phyloP scores from a whole-genome alignment of 257 asterid genomes.

The Mentha longifolia region DNA sequence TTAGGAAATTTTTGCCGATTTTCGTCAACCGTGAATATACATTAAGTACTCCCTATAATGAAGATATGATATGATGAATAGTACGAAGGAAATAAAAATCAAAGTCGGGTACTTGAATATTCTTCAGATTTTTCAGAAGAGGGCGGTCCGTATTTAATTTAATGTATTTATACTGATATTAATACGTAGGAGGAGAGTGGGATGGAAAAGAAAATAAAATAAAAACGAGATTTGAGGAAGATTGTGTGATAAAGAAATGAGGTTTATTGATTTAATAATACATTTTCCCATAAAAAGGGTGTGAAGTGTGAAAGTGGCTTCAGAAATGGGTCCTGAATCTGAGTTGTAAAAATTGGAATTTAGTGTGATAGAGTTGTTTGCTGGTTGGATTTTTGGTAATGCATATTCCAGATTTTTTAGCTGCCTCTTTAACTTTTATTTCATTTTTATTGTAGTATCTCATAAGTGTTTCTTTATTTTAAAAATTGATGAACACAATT shows the following conservation, averaged over 20 bases:
- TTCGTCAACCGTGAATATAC: no score
- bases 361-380: constrained; percentile 31
- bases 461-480: no score
- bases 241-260: neutral
- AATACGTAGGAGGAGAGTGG: no score
- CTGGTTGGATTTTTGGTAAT: constrained; percentile 31
- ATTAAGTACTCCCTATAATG: no score
- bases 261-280: neutral
- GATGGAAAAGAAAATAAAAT: no score
- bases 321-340: constrained; percentile 36
- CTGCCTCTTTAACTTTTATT: no score
- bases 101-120: neutral
- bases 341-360: constrained; percentile 45
- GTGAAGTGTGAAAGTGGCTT: constrained; percentile 4
- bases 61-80: no score
- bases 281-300: neutral
- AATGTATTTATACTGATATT: no score
- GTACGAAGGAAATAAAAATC: neutral
- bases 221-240: constrained; percentile 4
- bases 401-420: neutral
- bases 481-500: no score
- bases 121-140: neutral
- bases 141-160: neutral
- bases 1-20: no score
- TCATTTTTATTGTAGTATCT: no score